Evolutionary conservation across 331 rosid species (phyloP), one percentile per base, ranked within the genome.

Genomic region (Cydonia oblonga): DNA sequence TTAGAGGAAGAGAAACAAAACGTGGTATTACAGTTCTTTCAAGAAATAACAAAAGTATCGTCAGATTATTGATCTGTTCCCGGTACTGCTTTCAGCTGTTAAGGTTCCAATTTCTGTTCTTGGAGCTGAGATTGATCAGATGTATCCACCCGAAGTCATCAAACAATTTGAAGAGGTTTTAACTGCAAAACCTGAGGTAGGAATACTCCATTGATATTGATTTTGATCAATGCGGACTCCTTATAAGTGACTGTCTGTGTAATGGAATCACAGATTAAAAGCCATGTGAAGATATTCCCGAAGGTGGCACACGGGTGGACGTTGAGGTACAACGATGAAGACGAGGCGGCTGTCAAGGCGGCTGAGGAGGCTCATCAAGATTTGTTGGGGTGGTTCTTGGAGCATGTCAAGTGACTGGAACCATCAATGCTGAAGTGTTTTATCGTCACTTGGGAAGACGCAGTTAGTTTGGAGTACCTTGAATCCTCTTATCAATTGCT

Each of bases 281-380:
- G 80, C 70, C 75, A 58, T 67, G 92, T 89, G 52, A 93, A 86
- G 83, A 69, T 92, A 74, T 92, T 88, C 74, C 96, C 96, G 13
- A 81, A 86, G 71, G 88, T 81, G 9, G 40, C 32, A 5, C 98
- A 90, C 35, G 92, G 97, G 42, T 90, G 98, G 97, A 76, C 87
- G 14, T 82, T 82, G 77, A 87, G 96, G 77, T 93, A 86, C 78
- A n/a, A 65, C 8, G 52, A 15, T 9, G 86, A 83, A 61, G 97
- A 93, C 52, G 84, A 81, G 71, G 81, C 60, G 19, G 88, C 92
- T 18, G 84, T 84, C 54, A 85, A 84, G 79, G 29, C 71, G 49
- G 97, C 97, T 8, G 88, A 82, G 29, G 88, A 89, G 75, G 90
- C 97, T 42, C 93, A 89, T 73, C 73, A 79, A 71, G 77, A 87